Evolutionary conservation across 345 rosid genomes (phyloP).

Genomic region (Citrus maxima): DNA sequence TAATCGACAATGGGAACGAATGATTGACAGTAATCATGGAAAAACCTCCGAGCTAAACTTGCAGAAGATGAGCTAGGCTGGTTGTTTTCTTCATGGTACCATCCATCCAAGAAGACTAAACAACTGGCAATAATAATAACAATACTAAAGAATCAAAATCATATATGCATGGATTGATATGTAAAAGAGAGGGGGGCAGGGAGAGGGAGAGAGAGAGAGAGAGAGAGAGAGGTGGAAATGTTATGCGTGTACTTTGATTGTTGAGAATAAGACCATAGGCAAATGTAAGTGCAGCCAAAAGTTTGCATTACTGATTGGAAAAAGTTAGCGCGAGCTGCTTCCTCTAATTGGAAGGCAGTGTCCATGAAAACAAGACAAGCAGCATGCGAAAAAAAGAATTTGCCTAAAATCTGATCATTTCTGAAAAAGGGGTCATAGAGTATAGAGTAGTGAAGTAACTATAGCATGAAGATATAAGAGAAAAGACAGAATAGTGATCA

Average conservation of each 20-base stretch:
- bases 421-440: no score
- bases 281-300: slow-evolving; percentile 52
- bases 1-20: slow-evolving; percentile 27
- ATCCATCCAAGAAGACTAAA: slow-evolving; percentile 51
- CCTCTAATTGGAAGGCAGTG: slow-evolving; percentile 39
- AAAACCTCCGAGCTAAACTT: slow-evolving; percentile 40
- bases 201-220: neutral
- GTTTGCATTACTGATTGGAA: slow-evolving; percentile 47
- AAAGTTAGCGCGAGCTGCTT: slow-evolving; percentile 35
- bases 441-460: no score
- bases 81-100: slow-evolving; percentile 36
- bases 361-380: slow-evolving; percentile 36
- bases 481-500: no score
- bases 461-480: no score
- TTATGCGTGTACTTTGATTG: slow-evolving; percentile 37
- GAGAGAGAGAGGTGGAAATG: neutral
- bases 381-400: no score
- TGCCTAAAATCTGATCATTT: no score
- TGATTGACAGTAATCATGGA: slow-evolving; percentile 43
- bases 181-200: neutral
- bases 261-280: slow-evolving; percentile 54
- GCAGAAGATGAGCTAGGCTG: slow-evolving; percentile 44
- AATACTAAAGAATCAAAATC: neutral
- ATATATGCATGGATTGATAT: neutral
- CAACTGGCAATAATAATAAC: slow-evolving; percentile 30